phyloP scores from a whole-genome alignment of 225 moss, liverwort and hornwort species.

The Sphagnum contortum region DNA sequence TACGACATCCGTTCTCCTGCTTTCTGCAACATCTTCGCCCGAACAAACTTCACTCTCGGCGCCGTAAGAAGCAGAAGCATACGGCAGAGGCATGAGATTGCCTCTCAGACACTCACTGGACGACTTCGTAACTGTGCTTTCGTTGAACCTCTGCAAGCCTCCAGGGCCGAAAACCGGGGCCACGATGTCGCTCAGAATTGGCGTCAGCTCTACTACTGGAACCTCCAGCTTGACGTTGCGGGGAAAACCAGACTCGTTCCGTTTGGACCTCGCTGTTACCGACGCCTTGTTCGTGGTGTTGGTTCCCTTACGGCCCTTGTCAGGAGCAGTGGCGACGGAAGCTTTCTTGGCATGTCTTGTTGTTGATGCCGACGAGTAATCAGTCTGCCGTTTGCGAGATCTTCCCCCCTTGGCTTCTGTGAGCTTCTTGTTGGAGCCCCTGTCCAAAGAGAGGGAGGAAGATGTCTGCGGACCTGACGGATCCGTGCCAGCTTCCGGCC shows the following conservation, averaged over 20 bases:
- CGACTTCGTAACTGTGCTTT: slow-evolving; percentile 19
- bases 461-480: slow-evolving; percentile 69
- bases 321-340: slow-evolving; percentile 1
- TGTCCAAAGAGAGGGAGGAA: slow-evolving; percentile 71
- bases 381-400: slow-evolving; percentile 30
- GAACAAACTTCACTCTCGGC: slow-evolving; percentile 71
- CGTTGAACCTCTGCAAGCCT: slow-evolving; percentile 41
- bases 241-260: no score
- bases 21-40: slow-evolving; percentile 30
- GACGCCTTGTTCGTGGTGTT: not conserved
- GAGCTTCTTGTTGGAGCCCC: slow-evolving; percentile 22
- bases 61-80: slow-evolving; percentile 11
- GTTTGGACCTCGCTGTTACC: not conserved
- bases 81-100: slow-evolving; percentile 8
- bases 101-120: slow-evolving; percentile 1
- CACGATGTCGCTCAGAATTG: slow-evolving; percentile 43
- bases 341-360: slow-evolving; percentile 10
- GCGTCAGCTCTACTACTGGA: slow-evolving; percentile 14
- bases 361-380: slow-evolving; percentile 9
- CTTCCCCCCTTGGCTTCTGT: slow-evolving; percentile 42
- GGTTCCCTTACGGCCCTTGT: not conserved
- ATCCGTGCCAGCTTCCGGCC: slow-evolving; percentile 48
- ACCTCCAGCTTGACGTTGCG: no score
- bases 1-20: slow-evolving; percentile 39
- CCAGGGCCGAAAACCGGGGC: slow-evolving; percentile 46